A percentile compares a stretch with the other conserved stretches of the same genome.
Evolutionary conservation across 192 early-diverging fungal species (phyloP).

Genomic region (Mortierella hygrophila): DNA sequence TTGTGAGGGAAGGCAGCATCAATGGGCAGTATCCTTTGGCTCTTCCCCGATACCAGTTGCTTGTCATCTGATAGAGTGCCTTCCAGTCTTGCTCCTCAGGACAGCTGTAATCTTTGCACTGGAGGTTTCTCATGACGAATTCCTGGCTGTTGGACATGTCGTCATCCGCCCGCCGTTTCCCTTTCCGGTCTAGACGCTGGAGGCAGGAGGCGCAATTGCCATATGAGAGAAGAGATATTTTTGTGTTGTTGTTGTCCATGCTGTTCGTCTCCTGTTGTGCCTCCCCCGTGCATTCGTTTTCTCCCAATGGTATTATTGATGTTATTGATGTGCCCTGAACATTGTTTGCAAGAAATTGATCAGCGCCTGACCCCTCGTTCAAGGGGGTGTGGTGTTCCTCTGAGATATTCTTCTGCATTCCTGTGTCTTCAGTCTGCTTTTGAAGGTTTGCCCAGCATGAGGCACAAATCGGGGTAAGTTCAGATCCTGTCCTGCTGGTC

Average conservation of each 20-base stretch:
- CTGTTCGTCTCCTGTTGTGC: background rate
- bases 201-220: background rate
- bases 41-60: slow-evolving; percentile 61
- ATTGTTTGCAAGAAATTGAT: background rate
- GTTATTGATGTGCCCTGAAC: background rate
- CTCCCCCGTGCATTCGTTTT: background rate
- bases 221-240: background rate
- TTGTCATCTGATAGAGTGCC: slow-evolving; percentile 58
- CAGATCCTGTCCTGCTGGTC: background rate
- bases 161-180: slow-evolving; percentile 7
- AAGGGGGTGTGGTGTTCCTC: background rate
- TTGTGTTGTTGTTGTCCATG: background rate
- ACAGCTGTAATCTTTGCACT: background rate
- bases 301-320: background rate
- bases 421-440: slow-evolving; percentile 1
- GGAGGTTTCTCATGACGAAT: background rate
- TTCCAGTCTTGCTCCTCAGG: slow-evolving; percentile 50
- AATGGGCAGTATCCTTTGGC: slow-evolving; percentile 51
- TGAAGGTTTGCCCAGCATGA: background rate
- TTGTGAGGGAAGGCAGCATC: slow-evolving; percentile 35
- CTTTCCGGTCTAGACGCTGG: slow-evolving; percentile 1
- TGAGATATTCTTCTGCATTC: background rate
- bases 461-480: background rate
- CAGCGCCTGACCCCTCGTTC: background rate
- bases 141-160: background rate